Evolutionary conservation across 73 alveolate species (phyloP).

Genomic region (Uronychia binucleata): DNA sequence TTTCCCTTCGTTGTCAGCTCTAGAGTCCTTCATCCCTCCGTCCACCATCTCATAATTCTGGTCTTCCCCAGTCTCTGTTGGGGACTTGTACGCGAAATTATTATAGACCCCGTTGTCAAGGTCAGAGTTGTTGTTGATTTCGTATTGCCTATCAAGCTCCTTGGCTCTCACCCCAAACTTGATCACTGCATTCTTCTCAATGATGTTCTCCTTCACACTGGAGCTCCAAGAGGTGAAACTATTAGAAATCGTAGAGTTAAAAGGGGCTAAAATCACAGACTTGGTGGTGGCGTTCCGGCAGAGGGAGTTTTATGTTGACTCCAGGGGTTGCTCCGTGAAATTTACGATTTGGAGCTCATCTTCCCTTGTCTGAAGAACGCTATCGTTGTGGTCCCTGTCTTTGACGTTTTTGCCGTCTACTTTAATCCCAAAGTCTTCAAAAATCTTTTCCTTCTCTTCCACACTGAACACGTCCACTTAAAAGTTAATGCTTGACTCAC

Average conservation of each 20-base stretch:
- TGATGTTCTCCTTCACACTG: neutral
- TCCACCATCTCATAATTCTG: no score
- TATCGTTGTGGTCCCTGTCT: conserved; percentile 18
- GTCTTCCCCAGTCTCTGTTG: no score
- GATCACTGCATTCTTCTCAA: conserved; percentile 12
- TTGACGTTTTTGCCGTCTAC: conserved; percentile 14
- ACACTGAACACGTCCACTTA: no score
- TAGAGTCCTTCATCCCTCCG: conserved; percentile 45
- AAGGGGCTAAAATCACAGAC: conserved; percentile 30
- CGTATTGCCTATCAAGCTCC: conserved; percentile 36
- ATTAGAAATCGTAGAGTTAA: conserved; percentile 25
- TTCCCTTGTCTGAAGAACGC: conserved; percentile 7
- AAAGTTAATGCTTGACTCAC: no score
- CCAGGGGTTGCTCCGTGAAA: conserved; percentile 17
- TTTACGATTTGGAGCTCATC: no score
- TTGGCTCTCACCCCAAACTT: conserved; percentile 37
- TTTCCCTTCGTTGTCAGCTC: no score
- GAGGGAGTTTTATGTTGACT: conserved; percentile 34
- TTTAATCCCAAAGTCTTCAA: conserved; percentile 19
- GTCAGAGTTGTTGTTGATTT: conserved; percentile 30
- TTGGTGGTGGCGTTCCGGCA: conserved; percentile 27
- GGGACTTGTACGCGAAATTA: conserved; percentile 35
- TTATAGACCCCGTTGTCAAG: conserved; percentile 44
- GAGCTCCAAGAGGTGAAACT: no score
- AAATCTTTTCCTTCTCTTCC: no score